These are phyloP conservation scores for Centrapalus pauciflorus DNA, from an alignment of 129 eudicot genomes.

Conservation along the genomic window DNA sequence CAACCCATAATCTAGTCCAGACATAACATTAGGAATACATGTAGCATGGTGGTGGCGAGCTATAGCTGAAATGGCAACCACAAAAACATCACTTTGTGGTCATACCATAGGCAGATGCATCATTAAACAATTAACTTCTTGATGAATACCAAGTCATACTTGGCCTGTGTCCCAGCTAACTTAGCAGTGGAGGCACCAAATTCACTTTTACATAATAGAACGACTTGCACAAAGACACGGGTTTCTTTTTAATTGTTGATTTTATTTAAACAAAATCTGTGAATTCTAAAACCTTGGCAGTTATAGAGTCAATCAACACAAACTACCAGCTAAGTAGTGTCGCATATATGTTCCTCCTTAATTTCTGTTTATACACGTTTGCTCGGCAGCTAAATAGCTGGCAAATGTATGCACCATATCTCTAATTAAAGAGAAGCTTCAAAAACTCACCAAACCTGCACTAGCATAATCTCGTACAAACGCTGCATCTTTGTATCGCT, in stretches of 20 bases:
- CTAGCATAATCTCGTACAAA: constrained; percentile 77
- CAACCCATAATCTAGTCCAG: too few species aligned
- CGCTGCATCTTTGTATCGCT: constrained; percentile 82
- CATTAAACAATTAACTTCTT: background rate
- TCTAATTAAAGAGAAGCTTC: constrained; percentile 8
- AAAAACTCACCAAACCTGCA: constrained; percentile 84
- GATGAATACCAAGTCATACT: background rate
- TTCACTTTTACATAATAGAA: background rate
- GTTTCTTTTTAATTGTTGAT: too few species aligned
- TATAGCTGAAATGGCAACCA: background rate
- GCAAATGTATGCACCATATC: constrained; percentile 53
- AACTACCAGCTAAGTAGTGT: background rate
- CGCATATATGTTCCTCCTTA: background rate
- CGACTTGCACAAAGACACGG: background rate
- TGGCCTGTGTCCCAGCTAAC: background rate
- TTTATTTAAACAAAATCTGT: too few species aligned
- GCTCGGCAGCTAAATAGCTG: constrained; percentile 31
- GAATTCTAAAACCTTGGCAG: too few species aligned
- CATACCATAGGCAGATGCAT: background rate
- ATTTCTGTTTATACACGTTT: background rate
- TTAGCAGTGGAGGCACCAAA: background rate
- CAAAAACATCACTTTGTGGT: background rate
- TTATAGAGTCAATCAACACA: too few species aligned
- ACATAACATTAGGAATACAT: too few species aligned
- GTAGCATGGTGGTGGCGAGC: background rate